Evolutionary conservation across 2,329 filamentous ascomycete genomes (phyloP).

Genomic region (Gnomoniopsis sp.): DNA sequence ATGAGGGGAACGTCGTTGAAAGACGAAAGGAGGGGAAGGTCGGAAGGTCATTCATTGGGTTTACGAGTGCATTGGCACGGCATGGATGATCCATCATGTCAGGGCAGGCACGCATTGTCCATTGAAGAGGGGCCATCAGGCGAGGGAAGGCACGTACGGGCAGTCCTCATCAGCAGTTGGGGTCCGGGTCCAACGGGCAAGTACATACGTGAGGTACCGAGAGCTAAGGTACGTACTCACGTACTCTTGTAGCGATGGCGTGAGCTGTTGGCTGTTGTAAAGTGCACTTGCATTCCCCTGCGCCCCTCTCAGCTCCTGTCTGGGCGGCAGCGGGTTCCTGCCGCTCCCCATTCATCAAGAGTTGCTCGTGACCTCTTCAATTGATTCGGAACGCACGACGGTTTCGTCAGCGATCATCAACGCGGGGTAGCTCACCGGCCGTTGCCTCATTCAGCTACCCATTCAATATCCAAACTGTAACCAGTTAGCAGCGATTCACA

Average conservation of each 20-base stretch:
- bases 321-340: not conserved
- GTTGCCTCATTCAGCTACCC: not conserved
- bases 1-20: conserved; percentile 11
- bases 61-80: not conserved
- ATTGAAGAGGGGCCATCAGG: conserved; percentile 1
- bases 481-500: no score
- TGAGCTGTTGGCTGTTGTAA: conserved; percentile 3
- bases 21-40: conserved; percentile 15
- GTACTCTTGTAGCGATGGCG: conserved; percentile 10
- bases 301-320: not conserved
- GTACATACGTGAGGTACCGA: no score
- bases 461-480: not conserved
- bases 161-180: not conserved
- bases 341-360: not conserved
- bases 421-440: not conserved
- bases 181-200: not conserved
- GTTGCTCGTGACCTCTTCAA: not conserved
- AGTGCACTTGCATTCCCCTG: not conserved
- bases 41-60: conserved; percentile 10
- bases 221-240: not conserved
- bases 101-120: conserved; percentile 15
- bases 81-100: not conserved
- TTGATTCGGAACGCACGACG: not conserved
- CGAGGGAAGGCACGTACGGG: not conserved
- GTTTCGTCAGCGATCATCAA: conserved; percentile 9